Base-by-base conservation (phyloP, 1,139 yeast genomes). In the Geotrichum klebahnii region DNA sequence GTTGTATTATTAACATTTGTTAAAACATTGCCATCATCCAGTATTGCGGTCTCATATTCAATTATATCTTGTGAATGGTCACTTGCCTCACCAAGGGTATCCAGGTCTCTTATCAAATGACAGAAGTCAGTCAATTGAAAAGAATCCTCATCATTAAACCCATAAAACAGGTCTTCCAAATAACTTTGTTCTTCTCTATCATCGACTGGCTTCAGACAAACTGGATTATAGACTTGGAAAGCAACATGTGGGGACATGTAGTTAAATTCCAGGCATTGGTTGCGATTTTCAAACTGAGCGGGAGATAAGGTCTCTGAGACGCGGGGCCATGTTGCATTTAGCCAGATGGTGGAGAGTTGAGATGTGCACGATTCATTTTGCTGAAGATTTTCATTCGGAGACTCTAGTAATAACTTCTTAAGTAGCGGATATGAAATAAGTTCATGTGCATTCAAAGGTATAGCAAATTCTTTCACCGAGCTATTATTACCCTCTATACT, bases 401-500 rank as follows among this genome's bases (percentile, higher is more conserved):
- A n/a, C 14, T 6, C 16, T 9, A 31, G 34, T 12, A 12, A 10
- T 5, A 31, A 9, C n/a, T 12, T 31, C 20, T 40, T 40, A 2
- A 40, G 36, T 12, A 40, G 44, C 20, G 44, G 44, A 22, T 40
- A 40, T 8, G 44, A 40, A n/a, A 40, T 40, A 1, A 40, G 35
- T 31, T 40, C 44, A 22, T 40, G 44, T 4, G 44, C 29, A 19
- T 20, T 31, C 17, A 31, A 8, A 20, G 44, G 36, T 14, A 40
- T 12, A 17, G 34, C 19, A 19, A 40, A 31, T 4, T 29, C 35
- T 22, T 17, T 8, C 8, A 32, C 14, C 17, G 8, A 5, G 6
- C 8, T 5, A 32, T 6, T 14, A 5, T 26, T 16, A 19, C 19
- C 16, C 20, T 5, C 36, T 19, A n/a, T 19, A 19, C 35, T 12